Evolutionary conservation across 2,329 filamentous ascomycete species (phyloP).

Genomic region (Epichloe brachyelytri): DNA sequence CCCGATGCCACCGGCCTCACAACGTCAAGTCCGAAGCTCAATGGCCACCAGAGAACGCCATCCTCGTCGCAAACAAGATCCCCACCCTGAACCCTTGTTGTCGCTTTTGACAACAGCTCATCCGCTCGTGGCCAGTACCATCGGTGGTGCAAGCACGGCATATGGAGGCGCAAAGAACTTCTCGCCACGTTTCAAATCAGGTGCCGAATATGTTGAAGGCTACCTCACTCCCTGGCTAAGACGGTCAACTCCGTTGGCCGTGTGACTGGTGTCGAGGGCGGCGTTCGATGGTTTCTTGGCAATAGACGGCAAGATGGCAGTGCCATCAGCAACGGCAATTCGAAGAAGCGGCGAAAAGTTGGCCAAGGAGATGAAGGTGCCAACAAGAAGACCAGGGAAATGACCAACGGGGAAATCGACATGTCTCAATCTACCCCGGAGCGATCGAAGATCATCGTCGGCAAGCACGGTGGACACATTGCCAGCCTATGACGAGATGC

Average conservation of each 20-base stretch:
- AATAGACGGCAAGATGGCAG: conserved; percentile 36
- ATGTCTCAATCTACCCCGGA: conserved; percentile 15
- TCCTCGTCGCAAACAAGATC: conserved; percentile 16
- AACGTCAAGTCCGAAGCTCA: conserved; percentile 21
- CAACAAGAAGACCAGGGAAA: conserved; percentile 9
- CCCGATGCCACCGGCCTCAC: conserved; percentile 30
- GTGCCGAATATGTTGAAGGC: conserved; percentile 81
- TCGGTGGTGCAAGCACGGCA: conserved; percentile 70
- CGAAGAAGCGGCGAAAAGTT: conserved; percentile 47
- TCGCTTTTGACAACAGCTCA: conserved; percentile 81
- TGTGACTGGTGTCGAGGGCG: conserved; percentile 76
- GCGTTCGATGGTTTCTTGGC: conserved; percentile 72
- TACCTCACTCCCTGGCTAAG: conserved; percentile 74
- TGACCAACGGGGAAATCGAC: conserved; percentile 9
- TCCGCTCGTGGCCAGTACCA: conserved; percentile 72
- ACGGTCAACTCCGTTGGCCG: conserved; percentile 75
- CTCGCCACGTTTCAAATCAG: conserved; percentile 76
- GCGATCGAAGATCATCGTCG: conserved; percentile 45
- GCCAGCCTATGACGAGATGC: conserved; percentile 71
- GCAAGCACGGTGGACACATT: conserved; percentile 60
- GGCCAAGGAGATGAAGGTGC: conserved; percentile 25
- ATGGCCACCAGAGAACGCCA: conserved; percentile 1
- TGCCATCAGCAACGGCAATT: conserved; percentile 31
- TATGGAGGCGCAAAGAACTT: conserved; percentile 85
- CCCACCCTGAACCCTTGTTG: conserved; percentile 65